phyloP scores from a whole-genome alignment of 495 filamentous ascomycete genomes.

The Xylaria palmicola region DNA sequence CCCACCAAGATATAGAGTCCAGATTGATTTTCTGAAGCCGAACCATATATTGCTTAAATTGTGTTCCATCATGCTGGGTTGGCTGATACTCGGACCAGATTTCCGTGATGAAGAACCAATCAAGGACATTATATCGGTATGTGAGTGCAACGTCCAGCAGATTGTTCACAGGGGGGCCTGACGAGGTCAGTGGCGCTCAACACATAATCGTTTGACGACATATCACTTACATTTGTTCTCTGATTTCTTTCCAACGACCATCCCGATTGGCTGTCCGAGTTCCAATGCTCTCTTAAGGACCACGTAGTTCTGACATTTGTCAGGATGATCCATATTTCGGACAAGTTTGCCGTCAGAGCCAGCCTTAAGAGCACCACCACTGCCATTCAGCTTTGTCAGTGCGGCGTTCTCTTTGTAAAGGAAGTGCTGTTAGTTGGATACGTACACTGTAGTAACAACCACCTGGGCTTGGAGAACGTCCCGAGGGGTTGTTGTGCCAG shows the following conservation, averaged over 20 bases:
- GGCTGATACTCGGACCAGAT: conserved; percentile 65
- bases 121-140: conserved; percentile 68
- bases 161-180: conserved; percentile 52
- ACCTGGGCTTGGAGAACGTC: conserved; percentile 64
- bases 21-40: conserved; percentile 72
- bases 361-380: conserved; percentile 53
- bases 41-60: conserved; percentile 51
- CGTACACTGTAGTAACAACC: conserved; percentile 66
- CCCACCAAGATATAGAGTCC: conserved; percentile 67
- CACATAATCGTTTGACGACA: background rate
- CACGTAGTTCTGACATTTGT: conserved; percentile 27
- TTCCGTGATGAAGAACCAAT: conserved; percentile 68
- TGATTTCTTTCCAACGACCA: conserved; percentile 58
- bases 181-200: background rate
- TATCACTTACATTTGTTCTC: background rate
- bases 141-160: conserved; percentile 55
- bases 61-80: conserved; percentile 16
- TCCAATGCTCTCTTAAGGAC: conserved; percentile 40
- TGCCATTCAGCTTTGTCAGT: background rate
- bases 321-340: conserved; percentile 45
- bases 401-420: too few species aligned
- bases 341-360: conserved; percentile 42
- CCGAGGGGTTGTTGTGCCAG: conserved; percentile 52
- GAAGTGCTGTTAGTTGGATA: conserved; percentile 13
- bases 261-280: conserved; percentile 43